Base-by-base conservation (phyloP, 164 flowering plant genomes). In the Berberis vulgaris region DNA sequence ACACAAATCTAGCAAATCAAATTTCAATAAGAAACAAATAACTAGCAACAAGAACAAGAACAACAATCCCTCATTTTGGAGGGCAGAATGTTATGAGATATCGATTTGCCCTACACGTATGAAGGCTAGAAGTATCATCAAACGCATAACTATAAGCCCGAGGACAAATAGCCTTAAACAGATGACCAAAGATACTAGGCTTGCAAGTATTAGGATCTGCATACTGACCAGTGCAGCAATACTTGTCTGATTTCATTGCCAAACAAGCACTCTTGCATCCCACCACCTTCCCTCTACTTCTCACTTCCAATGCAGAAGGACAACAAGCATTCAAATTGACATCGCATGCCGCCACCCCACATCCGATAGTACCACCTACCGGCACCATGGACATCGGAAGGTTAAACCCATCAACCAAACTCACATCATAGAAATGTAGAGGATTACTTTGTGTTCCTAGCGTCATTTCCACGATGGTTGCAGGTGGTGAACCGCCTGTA, bases 51-150 rank as follows among this genome's bases (percentile, higher is more conserved):
- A 26, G 26, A 26, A 26, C 26, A 26, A 26, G 26, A 26, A 26
- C 49, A 63, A 49, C 45, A 7, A 3, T 55, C 50, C 57, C 46
- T 62, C 62, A 62, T 59, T 78, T 74, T 2, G 96, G 88, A 67
- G 98, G 98, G 71, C 97, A 94, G 69, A 94, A 94, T 45, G 93
- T 88, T 76, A 94, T 82, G 3, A 88, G 77, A 73, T 90, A 94
- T 2, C 97, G 73, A 0, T 92, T 70, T 43, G 98, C 97, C 74
- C 91, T 76, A 75, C 98, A 94, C 57, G 73, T 83, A 62, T 78
- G 85, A 26, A 94, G 91, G 71, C 96, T 90, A 4, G 84, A 74
- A 45, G 87, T 73, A 58, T 94, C 98, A 73, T 94, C 96, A 64
- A 76, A 94, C 10, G 98, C 97, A 62, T 80, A 90, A 61, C 87